phyloP scores from a whole-genome alignment of 768 basidiomycete species.

The Rhodotorula paludigena region DNA sequence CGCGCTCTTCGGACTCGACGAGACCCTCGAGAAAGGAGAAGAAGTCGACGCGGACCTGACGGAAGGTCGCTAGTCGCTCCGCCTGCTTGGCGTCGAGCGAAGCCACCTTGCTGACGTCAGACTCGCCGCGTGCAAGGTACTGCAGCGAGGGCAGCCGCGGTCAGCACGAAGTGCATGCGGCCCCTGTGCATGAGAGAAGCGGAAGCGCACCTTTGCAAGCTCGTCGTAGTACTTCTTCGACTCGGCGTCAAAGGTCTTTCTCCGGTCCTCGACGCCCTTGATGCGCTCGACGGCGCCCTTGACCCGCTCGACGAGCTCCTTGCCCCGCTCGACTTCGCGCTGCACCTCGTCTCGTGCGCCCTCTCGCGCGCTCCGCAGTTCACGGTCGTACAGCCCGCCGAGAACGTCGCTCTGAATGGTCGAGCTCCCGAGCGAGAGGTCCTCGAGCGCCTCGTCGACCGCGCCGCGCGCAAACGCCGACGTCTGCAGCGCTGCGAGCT shows the following conservation, averaged over 20 bases:
- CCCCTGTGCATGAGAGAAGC: neutral
- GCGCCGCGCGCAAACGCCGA: conserved; percentile 11
- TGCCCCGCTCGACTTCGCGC: conserved; percentile 10
- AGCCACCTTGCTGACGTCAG: conserved; percentile 17
- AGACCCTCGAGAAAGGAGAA: conserved; percentile 32
- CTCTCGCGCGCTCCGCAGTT: conserved; percentile 10
- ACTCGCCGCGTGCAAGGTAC: conserved; percentile 29
- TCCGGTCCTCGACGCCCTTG: conserved; percentile 33
- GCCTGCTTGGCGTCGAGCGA: conserved; percentile 36
- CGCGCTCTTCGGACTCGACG: conserved; percentile 32
- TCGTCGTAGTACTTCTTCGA: conserved; percentile 39
- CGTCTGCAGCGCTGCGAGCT: conserved; percentile 2
- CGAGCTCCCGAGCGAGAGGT: conserved; percentile 7
- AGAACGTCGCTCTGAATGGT: conserved; percentile 10
- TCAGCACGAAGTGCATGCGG: neutral
- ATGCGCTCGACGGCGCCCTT: conserved; percentile 29
- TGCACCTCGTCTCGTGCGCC: neutral
- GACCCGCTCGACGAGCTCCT: conserved; percentile 27
- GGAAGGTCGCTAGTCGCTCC: conserved; percentile 17
- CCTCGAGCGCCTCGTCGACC: conserved; percentile 35
- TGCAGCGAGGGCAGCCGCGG: neutral
- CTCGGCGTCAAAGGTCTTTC: conserved; percentile 35
- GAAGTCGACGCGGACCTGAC: conserved; percentile 34
- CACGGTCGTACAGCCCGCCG: conserved; percentile 18
- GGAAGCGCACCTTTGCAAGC: conserved; percentile 25